phyloP scores from a whole-genome alignment of 2,329 filamentous ascomycete genomes.

The Trichoderma cornu-damae region DNA sequence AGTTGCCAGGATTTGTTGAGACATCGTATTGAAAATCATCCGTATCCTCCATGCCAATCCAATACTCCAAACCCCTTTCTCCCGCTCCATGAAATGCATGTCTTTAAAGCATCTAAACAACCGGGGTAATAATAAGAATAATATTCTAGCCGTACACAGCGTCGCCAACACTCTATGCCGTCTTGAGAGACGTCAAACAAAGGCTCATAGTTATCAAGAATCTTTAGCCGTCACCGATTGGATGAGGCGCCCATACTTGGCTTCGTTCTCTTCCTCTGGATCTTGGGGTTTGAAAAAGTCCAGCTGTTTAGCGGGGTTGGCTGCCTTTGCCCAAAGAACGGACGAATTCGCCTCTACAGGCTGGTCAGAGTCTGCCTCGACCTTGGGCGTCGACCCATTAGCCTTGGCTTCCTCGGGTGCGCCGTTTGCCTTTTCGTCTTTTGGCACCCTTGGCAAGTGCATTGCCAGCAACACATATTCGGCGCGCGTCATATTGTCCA shows the following conservation, averaged over 20 bases:
- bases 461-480: constrained; percentile 64
- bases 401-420: constrained; percentile 30
- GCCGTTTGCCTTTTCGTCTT: constrained; percentile 28
- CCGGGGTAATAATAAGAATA: constrained; percentile 1
- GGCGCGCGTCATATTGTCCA: constrained; percentile 63
- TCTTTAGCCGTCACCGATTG: constrained; percentile 36
- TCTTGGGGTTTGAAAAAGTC: constrained; percentile 29
- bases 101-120: constrained; percentile 16
- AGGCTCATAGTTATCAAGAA: constrained; percentile 20
- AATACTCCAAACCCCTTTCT: constrained; percentile 18
- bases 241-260: constrained; percentile 36
- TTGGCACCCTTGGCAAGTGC: constrained; percentile 49
- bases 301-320: constrained; percentile 16
- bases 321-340: constrained; percentile 35
- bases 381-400: constrained; percentile 30
- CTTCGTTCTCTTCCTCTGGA: constrained; percentile 34
- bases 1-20: not conserved
- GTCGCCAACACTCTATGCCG: constrained; percentile 4
- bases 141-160: constrained; percentile 14
- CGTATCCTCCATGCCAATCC: constrained; percentile 3
- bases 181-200: not conserved
- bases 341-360: constrained; percentile 26
- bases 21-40: not conserved
- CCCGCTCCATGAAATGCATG: constrained; percentile 16
- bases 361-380: constrained; percentile 26